Conservation (phyloP, 1,284 basidiomycete genomes). For the Leccinum pallidistipes region DNA sequence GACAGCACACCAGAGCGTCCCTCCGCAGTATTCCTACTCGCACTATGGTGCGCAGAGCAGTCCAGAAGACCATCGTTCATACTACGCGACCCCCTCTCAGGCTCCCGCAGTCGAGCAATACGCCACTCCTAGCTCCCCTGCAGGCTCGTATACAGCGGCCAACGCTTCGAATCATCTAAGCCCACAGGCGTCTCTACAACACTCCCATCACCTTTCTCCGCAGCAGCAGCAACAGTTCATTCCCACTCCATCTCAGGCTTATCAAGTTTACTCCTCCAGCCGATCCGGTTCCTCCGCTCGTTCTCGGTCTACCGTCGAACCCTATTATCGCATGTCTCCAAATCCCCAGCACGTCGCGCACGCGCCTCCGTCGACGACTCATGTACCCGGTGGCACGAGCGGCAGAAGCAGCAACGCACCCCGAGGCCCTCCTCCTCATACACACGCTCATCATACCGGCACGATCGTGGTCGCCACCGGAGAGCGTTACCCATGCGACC, state of each 20-base stretch:
- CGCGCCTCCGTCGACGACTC: slow-evolving; percentile 16
- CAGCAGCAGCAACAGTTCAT: slow-evolving; percentile 43
- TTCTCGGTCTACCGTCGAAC: slow-evolving; percentile 31
- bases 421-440: slow-evolving; percentile 11
- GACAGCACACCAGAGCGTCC: slow-evolving; percentile 24
- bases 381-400: slow-evolving; percentile 10
- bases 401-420: slow-evolving; percentile 20
- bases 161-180: slow-evolving; percentile 33
- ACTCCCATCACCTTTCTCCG: slow-evolving; percentile 20
- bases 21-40: slow-evolving; percentile 24
- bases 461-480: slow-evolving; percentile 34
- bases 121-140: slow-evolving; percentile 22
- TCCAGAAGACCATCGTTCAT: slow-evolving; percentile 28
- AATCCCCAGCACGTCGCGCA: slow-evolving; percentile 37
- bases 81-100: slow-evolving; percentile 27
- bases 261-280: slow-evolving; percentile 42
- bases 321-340: slow-evolving; percentile 41
- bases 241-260: slow-evolving; percentile 54
- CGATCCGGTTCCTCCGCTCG: slow-evolving; percentile 28
- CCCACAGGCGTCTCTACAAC: slow-evolving; percentile 34
- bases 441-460: slow-evolving; percentile 14
- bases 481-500: slow-evolving; percentile 66
- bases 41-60: slow-evolving; percentile 24
- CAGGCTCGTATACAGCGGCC: slow-evolving; percentile 24
- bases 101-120: slow-evolving; percentile 22